phyloP scores from a whole-genome alignment of 2,329 filamentous ascomycete species.

The Fusarium sp. region DNA sequence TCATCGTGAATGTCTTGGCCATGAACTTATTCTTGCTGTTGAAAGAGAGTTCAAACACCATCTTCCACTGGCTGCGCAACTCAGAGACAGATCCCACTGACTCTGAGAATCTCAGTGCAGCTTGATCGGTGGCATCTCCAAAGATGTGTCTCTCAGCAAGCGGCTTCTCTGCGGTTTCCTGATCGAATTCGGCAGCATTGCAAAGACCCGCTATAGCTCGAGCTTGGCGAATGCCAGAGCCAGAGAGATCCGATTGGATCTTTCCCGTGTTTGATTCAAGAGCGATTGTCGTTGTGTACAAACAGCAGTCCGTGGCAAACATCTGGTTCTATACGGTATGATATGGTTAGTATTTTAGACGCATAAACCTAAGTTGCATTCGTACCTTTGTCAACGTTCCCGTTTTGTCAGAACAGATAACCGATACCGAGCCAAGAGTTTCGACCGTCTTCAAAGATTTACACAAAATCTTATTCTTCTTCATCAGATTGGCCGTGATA shows the following conservation, averaged over 20 bases:
- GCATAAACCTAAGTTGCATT: constrained; percentile 24
- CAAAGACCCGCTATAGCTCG: constrained; percentile 75
- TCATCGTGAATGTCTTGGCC: constrained; percentile 57
- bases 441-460: constrained; percentile 85
- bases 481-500: constrained; percentile 83
- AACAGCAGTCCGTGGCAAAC: constrained; percentile 79
- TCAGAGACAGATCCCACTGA: constrained; percentile 62
- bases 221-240: constrained; percentile 68
- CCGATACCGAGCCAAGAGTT: constrained; percentile 79
- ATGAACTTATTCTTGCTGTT: constrained; percentile 90
- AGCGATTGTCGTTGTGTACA: constrained; percentile 61
- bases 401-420: constrained; percentile 84
- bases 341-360: constrained; percentile 7
- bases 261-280: constrained; percentile 64
- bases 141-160: constrained; percentile 75
- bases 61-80: constrained; percentile 74
- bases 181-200: constrained; percentile 83
- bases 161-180: constrained; percentile 70
- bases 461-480: constrained; percentile 81
- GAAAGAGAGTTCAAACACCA: constrained; percentile 78
- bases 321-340: constrained; percentile 74
- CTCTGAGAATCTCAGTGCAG: constrained; percentile 81
- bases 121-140: constrained; percentile 83
- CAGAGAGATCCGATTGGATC: constrained; percentile 44
- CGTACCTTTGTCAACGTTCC: constrained; percentile 70